Percentiles rank a stretch among this genome's conserved stretches.
Evolutionary conservation across 225 moss, liverwort and hornwort species (phyloP).

Genomic region (Asterella californica): DNA sequence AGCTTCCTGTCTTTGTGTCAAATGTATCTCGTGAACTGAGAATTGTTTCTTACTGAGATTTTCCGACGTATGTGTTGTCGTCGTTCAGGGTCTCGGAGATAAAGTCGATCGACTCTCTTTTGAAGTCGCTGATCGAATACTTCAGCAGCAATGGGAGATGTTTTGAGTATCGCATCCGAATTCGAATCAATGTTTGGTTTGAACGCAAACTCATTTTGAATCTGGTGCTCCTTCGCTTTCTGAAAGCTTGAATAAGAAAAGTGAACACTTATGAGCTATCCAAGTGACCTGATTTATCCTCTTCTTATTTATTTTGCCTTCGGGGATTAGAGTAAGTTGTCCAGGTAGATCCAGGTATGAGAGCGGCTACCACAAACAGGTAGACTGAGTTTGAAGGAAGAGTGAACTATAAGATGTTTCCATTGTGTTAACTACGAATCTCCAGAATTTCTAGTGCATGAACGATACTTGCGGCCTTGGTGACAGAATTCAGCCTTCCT

Average conservation of each 20-base stretch:
- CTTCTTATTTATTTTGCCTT: too few species aligned
- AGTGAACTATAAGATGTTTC: too few species aligned
- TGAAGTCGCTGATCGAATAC: constrained; percentile 50
- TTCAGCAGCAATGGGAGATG: constrained; percentile 53
- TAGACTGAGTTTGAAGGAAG: too few species aligned
- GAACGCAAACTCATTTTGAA: constrained; percentile 56
- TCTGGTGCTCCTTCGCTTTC: constrained; percentile 56
- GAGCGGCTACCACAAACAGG: neutral
- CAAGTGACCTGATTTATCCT: neutral
- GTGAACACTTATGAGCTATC: neutral
- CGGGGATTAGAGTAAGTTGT: neutral
- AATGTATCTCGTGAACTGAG: neutral
- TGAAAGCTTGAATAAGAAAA: constrained; percentile 18
- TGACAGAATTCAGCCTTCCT: too few species aligned
- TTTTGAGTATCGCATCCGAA: constrained; percentile 68
- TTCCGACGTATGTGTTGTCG: constrained; percentile 58
- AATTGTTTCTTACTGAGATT: constrained; percentile 47
- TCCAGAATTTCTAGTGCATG: too few species aligned
- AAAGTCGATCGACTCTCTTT: constrained; percentile 70
- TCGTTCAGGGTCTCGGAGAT: constrained; percentile 57
- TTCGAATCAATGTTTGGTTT: constrained; percentile 62
- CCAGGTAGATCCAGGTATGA: too few species aligned
- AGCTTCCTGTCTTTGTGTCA: too few species aligned
- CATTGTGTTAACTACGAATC: too few species aligned
- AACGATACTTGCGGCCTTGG: too few species aligned